phyloP scores from a whole-genome alignment of 345 rosid species.

The Bruguiera gymnorhiza region DNA sequence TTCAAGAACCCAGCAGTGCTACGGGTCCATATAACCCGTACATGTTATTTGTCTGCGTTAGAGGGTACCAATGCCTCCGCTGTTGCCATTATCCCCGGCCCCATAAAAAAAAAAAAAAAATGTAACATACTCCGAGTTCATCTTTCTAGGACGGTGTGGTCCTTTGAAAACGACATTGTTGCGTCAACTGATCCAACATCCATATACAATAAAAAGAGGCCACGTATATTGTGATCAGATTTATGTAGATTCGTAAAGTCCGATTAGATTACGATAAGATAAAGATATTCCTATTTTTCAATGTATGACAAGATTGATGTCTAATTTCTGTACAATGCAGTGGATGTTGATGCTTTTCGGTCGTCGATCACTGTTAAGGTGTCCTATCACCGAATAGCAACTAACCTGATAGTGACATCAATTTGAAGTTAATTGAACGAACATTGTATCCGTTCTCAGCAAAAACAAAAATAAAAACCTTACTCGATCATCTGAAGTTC shows the following conservation, averaged over 20 bases:
- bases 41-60: background rate
- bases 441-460: no score
- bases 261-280: background rate
- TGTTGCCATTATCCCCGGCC: background rate
- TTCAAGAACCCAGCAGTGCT: no score
- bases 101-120: background rate
- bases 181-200: background rate
- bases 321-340: no score
- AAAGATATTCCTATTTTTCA: background rate
- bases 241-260: background rate
- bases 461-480: no score
- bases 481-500: no score
- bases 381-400: no score
- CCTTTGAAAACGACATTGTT: background rate
- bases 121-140: background rate
- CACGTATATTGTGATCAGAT: background rate
- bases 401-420: no score
- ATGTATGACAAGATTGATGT: background rate
- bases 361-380: no score
- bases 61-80: background rate
- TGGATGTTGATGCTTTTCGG: no score
- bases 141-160: background rate
- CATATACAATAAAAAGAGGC: background rate
- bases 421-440: no score
- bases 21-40: background rate